Base-by-base conservation (phyloP, 1,139 yeast species). In the Diutina catenulata region DNA sequence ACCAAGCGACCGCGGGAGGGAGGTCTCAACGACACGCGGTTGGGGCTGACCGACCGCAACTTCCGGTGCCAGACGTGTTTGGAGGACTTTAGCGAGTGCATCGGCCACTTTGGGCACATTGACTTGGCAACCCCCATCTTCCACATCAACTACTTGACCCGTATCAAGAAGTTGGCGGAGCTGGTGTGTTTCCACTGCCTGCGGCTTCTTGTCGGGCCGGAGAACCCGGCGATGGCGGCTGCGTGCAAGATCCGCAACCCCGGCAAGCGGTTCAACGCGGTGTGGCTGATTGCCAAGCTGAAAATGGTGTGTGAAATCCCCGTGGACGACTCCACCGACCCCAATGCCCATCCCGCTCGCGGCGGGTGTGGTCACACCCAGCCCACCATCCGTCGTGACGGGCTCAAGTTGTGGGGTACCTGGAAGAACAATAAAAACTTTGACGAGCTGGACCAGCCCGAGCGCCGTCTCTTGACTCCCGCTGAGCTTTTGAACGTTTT, bases 131-230 rank as follows among this genome's bases (percentile, higher is more conserved):
- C 88, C 57, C 98, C 99, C 9, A 98, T 93, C 24, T 91, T 93
- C 61, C 98, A 93, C 60, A 86, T 93, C 57, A 98, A 95, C 36
- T 91, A 86, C 59, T 78, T 91, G 51, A 77, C 94, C 40, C 88
- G 86, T 56, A 88, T 93, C 53, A 93, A 91, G 56, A 93, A 93
- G 59, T 86, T 86, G 31, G 82, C 95, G 59, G 98, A 93, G 59
- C 82, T 93, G 60, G 91, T 91, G 33, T 93, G 99, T 68, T 87
- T 88, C 84, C 95, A 93, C 62, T 93, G 99, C 68, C 98, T 98
- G 54, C 91, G 88, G 59, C 60, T 91, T 43, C 68, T 88, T 48
- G 65, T 88, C 37, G 98, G 93, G 58, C 96, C 87, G 59, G 64
- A 80, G 28, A 79, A 87, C 56, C 87, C 83, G 22, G 75, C 78